Base-by-base conservation (phyloP, 257 asterid genomes). In the Linderniella brevidens region DNA sequence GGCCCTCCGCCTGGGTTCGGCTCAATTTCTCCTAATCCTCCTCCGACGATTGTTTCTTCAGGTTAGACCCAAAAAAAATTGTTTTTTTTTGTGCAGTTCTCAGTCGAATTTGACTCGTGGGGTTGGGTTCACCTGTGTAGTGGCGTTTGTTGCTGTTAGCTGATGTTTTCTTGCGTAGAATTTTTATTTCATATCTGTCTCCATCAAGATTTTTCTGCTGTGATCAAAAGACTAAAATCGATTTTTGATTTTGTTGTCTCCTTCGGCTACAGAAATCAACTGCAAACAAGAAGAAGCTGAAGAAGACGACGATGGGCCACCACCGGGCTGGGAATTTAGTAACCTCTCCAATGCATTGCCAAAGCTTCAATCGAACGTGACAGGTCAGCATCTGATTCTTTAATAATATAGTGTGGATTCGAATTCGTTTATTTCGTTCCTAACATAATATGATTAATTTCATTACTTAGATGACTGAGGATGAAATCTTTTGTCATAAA, bases 1-100 rank as follows among this genome's bases (percentile, higher is more conserved):
- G 96, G 93, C 14, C 92, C 92, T 1, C 93, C 97, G 15, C 94
- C 94, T 43, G 94, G 94, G 18, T 86, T 81, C 56, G 51, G 68
- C 6, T 46, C 75, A 38, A 51, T 74, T 41, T 69, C 66, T 50
- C 66, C 65, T 1, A 58, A 52, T 41, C 55, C 63, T 9, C 58
- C 59, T 53, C 64, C 47, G 17, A 9, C 60, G 19, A 15, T 15
- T 52, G 46, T 57, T 36, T 52, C 67, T 19, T 37, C 68, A 14
- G 78, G 83, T 74, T 56, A 46, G 72, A 42, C 38, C 48, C 19
- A 52, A 42, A 19, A 7, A 19, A 32, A 37, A 35, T 13, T 44
- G 17, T 13, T 44, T 15, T 9, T 18, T 17, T n/a, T n/a, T n/a
- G n/a, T 44, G 17, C 13, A 13, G 14, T 15, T 44, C 11, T 11